Base-by-base conservation (phyloP, 2,329 filamentous ascomycete genomes). In the Talaromyces sp. region DNA sequence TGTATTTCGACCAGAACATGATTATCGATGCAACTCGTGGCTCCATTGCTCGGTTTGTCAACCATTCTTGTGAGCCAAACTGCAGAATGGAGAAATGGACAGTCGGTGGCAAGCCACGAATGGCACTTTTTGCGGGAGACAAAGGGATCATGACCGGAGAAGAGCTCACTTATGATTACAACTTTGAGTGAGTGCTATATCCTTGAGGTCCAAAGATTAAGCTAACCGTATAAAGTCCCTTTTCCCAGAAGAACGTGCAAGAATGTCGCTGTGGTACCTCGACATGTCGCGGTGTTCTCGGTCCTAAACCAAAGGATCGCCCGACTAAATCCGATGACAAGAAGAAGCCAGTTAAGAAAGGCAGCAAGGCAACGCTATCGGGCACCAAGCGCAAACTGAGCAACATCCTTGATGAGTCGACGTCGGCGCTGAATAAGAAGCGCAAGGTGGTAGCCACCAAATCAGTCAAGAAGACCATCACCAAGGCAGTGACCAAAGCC, bases 31-130 rank as follows among this genome's bases (percentile, higher is more conserved):
- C 93, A 36, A 97, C 93, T 30, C 92, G 91, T 60, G 95, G 95
- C 69, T 96, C 91, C 66, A 96, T 98, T 76, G 93, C 95, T 70
- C 90, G 95, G 60, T 99, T 99, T 75, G 93, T 99, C 73, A 99
- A 99, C 73, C 95, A 99, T 75, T 96, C 92, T 19, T 99, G 95
- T 77, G 89, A 91, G 61, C 95, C 95, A 2, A 99, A 99, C 73
- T 98, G 93, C 77, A 87, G 90, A 65, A 98, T 99, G 93, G 92
- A 96, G 70, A 98, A 97, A 75, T 96, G 92, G 92, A 93, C 93
- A 64, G 95, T 99, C 59, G 88, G 88, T 55, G 93, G 93, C 30
- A 92, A 96, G 74, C 93, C 93, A 49, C 87, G 95, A 60, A 98
- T 99, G 92, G 95, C 93, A 17, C 85, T 99, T 1, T 99, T 99